Evolutionary conservation across 352 stramenopile species (phyloP), one percentile per base, ranked within the genome.

Genomic region (Globisporangium perplexum): DNA sequence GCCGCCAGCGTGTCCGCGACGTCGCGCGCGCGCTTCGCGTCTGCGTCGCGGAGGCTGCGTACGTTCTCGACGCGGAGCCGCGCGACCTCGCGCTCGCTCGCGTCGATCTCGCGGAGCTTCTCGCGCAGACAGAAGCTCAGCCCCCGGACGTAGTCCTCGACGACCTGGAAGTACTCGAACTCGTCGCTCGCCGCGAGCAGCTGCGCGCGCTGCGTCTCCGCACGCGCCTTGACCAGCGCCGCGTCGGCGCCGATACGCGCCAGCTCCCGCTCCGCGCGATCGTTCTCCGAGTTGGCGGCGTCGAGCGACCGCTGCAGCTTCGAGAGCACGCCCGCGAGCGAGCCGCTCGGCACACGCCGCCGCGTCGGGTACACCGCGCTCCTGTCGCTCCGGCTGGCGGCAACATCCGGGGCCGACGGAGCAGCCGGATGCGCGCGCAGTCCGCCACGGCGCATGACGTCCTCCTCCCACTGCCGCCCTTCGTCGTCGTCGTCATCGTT

Each of bases 161-260:
- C 55, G 18, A 81, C 70, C 44, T 88, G 78, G 38, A 90, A 90
- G 50, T 85, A 90, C 46, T 92, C 81, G 56, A 83, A 88, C 65
- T 88, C 63, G 59, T 89, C 73, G 20, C 77, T 88, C 45, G 66
- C 75, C 3, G 63, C 58, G 4, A 80, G 50, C 7, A 85, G 66
- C 24, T 88, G 72, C 53, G 85, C 60, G 7, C 57, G 49, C 46
- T 92, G 74, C 28, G 77, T 35, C 24, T 63, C 48, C 4, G 81
- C 26, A 24, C 64, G 73, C 17, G 72, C 60, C 26, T 86, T 57
- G 5, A 85, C 63, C 11, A 83, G 55, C 31, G 62, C 50, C 3
- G 57, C 56, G 36, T 92, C 81, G 7, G 73, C 67, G 39, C 83
- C 71, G 3, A 88, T 57, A n/a, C 75, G 62, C 23, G 66, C 68